A percentile compares a stretch with the other conserved stretches of the same genome.
Conservation (phyloP, 495 filamentous ascomycete genomes). For the Penicillium cataractarum region DNA sequence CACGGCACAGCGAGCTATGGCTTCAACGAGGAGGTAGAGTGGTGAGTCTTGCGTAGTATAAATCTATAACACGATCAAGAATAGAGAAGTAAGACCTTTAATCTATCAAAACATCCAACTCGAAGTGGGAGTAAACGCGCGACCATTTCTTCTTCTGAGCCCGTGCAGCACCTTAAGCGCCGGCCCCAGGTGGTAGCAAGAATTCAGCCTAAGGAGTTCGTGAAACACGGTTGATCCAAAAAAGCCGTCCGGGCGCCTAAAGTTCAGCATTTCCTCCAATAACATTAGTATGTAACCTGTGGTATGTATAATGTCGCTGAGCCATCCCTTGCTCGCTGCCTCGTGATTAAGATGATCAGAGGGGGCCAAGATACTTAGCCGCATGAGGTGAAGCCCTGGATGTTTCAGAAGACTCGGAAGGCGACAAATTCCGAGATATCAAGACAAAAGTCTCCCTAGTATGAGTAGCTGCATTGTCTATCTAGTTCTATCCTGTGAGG, state of each 20-base stretch:
- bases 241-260: not conserved
- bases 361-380: conserved; percentile 2
- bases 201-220: not conserved
- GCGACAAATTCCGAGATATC: not conserved
- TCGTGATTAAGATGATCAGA: not conserved
- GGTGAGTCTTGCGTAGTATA: not conserved
- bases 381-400: conserved; percentile 3
- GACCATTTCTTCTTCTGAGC: not conserved
- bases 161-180: conserved; percentile 2
- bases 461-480: not conserved
- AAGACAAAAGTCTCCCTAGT: not conserved
- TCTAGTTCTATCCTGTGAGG: not conserved
- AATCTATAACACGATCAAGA: not conserved
- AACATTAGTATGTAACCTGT: too few relatives aligned
- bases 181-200: not conserved
- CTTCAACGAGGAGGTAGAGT: not conserved
- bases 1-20: not conserved
- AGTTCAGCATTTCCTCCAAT: not conserved
- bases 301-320: not conserved
- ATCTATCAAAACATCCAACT: not conserved
- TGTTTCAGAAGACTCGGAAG: not conserved
- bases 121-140: not conserved
- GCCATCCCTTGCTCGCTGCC: not conserved
- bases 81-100: not conserved
- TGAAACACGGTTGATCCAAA: not conserved